Evolutionary conservation across 768 basidiomycete species (phyloP), one percentile per base, ranked within the genome.

Genomic region (Hericium rajendrae): DNA sequence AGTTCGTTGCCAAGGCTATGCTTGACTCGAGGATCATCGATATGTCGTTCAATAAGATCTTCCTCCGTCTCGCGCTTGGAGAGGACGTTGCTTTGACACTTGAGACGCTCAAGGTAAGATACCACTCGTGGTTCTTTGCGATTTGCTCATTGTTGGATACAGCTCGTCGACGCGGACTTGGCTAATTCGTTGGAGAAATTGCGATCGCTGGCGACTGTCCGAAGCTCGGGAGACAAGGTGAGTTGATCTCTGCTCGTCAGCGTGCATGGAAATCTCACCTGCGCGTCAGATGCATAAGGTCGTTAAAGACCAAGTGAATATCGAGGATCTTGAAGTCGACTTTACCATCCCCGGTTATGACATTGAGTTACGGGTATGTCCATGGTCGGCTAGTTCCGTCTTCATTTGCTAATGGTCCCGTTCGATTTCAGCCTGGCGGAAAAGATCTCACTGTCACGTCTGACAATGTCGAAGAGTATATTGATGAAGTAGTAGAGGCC

Each of bases 1-100:
- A 95, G 70, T 97, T 98, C 71, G 85, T 97, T 24, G 97, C 94
- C 9, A 95, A 97, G 73, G 94, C 95, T 3, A 85, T 98, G 79
- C 75, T 98, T 48, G 97, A 99, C 71, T 97, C 94, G 10, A 83
- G 97, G 18, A 97, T 98, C 67, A 95, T 98, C 71, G 97, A 98
- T 69, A 76, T 98, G 62, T 85, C 90, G 28, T 85, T 98, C 70
- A 97, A 93, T 75, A 92, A 90, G 69, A 74, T 95, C n/a, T 97
- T 98, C 79, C 76, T 98, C 61, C 92, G 91, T 69, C 79, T 91
- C 53, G 79, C 94, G 6, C 81, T 98, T 13, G 92, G 91, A 20
- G 89, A 94, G 62, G 84, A 90, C 39, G 79, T 98, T 26, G 87
- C 91, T 13, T 73, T 89, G 62, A 89, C 86, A 3, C 80, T 95